Percentiles rank a stretch among this genome's conserved stretches.
phyloP scores from a whole-genome alignment of 176 grass and related monocot genomes.

The Luzula sylvatica region DNA sequence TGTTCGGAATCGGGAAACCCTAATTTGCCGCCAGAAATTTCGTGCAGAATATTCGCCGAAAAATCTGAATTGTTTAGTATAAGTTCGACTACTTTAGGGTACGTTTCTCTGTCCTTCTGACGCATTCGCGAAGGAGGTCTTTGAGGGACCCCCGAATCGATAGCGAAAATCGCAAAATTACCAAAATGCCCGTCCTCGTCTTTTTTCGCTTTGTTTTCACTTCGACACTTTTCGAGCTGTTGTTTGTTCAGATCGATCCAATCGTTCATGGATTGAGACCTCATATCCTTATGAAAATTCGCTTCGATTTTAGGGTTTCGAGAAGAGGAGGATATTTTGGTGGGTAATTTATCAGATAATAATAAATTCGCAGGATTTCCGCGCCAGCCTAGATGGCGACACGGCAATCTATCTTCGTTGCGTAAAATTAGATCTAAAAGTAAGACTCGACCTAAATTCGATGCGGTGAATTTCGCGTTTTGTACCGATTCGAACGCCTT shows the following conservation, averaged over 20 bases:
- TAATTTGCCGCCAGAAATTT: slow-evolving; percentile 70
- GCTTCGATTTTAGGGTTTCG: slow-evolving; percentile 4
- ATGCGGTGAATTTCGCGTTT: slow-evolving; percentile 41
- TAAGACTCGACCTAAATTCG: slow-evolving; percentile 67
- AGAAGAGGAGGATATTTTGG: too few species aligned
- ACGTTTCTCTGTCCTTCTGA: slow-evolving; percentile 70
- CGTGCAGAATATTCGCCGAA: slow-evolving; percentile 58
- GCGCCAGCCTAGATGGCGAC: slow-evolving; percentile 83
- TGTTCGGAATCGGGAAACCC: slow-evolving; percentile 34
- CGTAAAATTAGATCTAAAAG: slow-evolving; percentile 84
- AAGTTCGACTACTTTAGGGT: slow-evolving; percentile 81
- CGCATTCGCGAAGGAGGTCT: slow-evolving; percentile 73
- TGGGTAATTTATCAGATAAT: slow-evolving; percentile 50
- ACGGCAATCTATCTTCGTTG: slow-evolving; percentile 92
- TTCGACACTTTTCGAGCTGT: slow-evolving; percentile 21
- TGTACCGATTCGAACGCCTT: slow-evolving; percentile 65
- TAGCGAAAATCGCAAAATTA: slow-evolving; percentile 54
- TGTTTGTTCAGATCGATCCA: slow-evolving; percentile 25
- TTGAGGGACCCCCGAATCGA: slow-evolving; percentile 82
- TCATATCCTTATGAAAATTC: slow-evolving; percentile 29
- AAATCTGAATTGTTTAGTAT: slow-evolving; percentile 66
- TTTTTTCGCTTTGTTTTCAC: slow-evolving; percentile 18
- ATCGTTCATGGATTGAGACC: slow-evolving; percentile 35
- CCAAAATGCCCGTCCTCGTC: slow-evolving; percentile 2
- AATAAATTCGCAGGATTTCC: slow-evolving; percentile 84